phyloP scores from a whole-genome alignment of 192 early-diverging fungal genomes.

The Chytriomyces confervae region DNA sequence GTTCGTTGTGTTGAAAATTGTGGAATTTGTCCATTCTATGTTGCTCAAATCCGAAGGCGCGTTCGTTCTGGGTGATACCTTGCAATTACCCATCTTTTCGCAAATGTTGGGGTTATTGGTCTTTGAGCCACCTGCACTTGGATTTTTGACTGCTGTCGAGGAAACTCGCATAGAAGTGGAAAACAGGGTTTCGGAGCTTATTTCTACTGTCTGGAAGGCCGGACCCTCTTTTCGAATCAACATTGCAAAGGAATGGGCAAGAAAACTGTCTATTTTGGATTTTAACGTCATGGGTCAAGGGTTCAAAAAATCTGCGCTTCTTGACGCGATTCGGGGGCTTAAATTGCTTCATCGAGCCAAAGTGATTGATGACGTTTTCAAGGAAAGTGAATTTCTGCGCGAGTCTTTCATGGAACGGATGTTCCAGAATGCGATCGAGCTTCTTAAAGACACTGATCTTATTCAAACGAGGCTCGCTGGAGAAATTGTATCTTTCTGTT shows the following conservation, averaged over 20 bases:
- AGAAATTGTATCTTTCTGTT: conserved; percentile 13
- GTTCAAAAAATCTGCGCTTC: too few relatives aligned
- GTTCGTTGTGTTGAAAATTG: conserved; percentile 29
- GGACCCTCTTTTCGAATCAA: too few relatives aligned
- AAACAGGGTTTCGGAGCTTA: conserved; percentile 19
- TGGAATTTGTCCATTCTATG: conserved; percentile 34
- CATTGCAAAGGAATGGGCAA: too few relatives aligned
- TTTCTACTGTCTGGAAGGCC: conserved; percentile 10
- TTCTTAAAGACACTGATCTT: background rate
- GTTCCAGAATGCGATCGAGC: background rate
- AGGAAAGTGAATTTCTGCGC: background rate
- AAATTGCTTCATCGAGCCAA: conserved; percentile 23
- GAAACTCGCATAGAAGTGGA: conserved; percentile 40
- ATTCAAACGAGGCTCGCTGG: conserved; percentile 9
- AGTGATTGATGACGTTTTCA: conserved; percentile 15
- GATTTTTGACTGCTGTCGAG: conserved; percentile 43
- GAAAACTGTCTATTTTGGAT: too few relatives aligned
- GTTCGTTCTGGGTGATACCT: conserved; percentile 13
- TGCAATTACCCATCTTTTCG: conserved; percentile 47
- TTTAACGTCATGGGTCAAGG: too few relatives aligned
- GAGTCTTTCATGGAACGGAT: background rate
- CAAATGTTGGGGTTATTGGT: conserved; percentile 50
- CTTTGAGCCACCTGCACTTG: conserved; percentile 45
- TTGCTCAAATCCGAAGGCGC: background rate
- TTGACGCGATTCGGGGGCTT: conserved; percentile 33